A percentile compares a stretch with the other conserved stretches of the same genome.
Conservation (phyloP, 75 land plant species). For the Larix kaempferi region DNA sequence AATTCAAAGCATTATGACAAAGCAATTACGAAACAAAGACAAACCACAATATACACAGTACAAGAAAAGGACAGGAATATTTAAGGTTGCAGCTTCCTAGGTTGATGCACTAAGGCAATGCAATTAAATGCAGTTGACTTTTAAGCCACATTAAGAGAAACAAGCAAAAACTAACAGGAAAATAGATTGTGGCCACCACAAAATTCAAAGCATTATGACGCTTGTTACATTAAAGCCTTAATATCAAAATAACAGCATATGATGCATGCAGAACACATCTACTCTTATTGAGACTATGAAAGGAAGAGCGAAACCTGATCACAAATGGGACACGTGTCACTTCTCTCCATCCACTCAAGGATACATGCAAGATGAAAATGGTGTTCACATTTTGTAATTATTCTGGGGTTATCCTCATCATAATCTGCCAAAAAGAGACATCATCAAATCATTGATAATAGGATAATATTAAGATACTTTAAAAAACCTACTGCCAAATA, state of each 20-base stretch:
- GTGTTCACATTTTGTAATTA: constrained; percentile 49
- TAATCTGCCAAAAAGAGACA: constrained; percentile 29
- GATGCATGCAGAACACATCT: background rate
- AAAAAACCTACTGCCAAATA: background rate
- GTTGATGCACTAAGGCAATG: background rate
- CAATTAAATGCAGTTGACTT: background rate
- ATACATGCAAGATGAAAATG: constrained; percentile 65
- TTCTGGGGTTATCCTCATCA: constrained; percentile 42
- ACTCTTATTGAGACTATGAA: background rate
- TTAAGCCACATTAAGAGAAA: background rate
- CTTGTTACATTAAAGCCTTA: background rate
- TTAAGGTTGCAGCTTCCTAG: background rate
- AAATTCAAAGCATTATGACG: too few relatives aligned
- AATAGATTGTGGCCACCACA: background rate
- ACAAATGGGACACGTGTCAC: constrained; percentile 44
- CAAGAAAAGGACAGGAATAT: background rate
- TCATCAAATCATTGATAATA: background rate
- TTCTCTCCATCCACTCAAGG: constrained; percentile 77
- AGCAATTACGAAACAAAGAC: background rate
- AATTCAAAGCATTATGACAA: background rate
- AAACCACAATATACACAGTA: background rate
- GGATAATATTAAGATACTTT: background rate
- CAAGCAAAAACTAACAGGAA: background rate
- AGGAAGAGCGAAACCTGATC: constrained; percentile 29
- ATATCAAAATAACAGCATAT: background rate